Evolutionary conservation across 106 monocot species (phyloP).

Genomic region (Dendrobium catenatum): DNA sequence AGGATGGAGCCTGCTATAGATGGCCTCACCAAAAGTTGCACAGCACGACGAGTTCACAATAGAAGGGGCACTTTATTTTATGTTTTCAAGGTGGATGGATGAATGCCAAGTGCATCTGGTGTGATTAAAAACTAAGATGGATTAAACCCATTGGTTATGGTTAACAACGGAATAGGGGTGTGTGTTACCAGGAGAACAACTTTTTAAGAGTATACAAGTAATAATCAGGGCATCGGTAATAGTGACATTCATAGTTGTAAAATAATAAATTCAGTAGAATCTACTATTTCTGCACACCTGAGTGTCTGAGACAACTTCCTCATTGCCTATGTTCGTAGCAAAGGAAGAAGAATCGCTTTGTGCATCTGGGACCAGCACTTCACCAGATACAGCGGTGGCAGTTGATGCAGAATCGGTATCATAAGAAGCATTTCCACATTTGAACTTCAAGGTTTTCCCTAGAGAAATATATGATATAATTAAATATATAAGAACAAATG

Average conservation of each 20-base stretch:
- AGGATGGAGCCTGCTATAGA: no score
- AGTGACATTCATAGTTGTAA: not conserved
- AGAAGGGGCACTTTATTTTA: no score
- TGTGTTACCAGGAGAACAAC: not conserved
- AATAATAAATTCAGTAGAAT: not conserved
- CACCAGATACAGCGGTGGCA: conserved; percentile 33
- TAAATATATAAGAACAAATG: conserved; percentile 1
- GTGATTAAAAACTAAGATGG: no score
- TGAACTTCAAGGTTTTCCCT: conserved; percentile 26
- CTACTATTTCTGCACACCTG: not conserved
- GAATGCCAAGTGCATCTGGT: no score
- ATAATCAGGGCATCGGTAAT: not conserved
- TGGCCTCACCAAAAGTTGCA: no score
- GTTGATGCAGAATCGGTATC: conserved; percentile 27
- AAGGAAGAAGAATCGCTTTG: conserved; percentile 24
- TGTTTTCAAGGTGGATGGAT: no score
- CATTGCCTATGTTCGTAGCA: conserved; percentile 2
- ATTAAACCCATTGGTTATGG: no score
- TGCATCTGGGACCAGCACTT: conserved; percentile 38
- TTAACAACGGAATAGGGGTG: no score
- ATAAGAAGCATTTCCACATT: conserved; percentile 25
- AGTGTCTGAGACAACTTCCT: not conserved
- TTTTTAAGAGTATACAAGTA: not conserved
- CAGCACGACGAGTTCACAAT: no score
- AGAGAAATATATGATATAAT: conserved; percentile 8